Conservation (phyloP, 148 eudicot species). For the Mesembryanthemum crystallinum region DNA sequence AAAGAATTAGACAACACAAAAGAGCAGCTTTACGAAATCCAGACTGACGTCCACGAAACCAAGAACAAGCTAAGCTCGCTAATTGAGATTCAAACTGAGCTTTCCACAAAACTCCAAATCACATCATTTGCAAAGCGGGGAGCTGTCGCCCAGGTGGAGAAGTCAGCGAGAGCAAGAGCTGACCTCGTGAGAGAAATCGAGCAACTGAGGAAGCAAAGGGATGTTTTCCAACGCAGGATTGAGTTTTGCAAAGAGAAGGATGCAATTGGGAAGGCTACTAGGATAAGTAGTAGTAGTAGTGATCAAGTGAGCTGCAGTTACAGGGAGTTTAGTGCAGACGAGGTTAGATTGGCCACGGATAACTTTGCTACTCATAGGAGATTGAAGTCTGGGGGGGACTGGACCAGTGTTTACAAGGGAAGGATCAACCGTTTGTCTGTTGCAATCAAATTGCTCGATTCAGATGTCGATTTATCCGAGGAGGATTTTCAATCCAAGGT, state of each 20-base stretch:
- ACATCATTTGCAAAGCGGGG: conserved; percentile 40
- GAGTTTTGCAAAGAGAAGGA: conserved; percentile 77
- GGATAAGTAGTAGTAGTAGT: conserved; percentile 22
- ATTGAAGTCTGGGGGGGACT: conserved; percentile 44
- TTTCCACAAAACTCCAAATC: conserved; percentile 51
- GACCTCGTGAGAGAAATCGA: conserved; percentile 62
- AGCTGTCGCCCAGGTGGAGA: conserved; percentile 48
- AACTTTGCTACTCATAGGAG: conserved; percentile 46
- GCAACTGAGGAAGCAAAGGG: conserved; percentile 59
- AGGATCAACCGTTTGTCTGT: conserved; percentile 45
- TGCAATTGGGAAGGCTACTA: conserved; percentile 55
- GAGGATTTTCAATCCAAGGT: conserved; percentile 59
- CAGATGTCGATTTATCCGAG: conserved; percentile 27
- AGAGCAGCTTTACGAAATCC: conserved; percentile 51
- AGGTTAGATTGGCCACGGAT: conserved; percentile 61
- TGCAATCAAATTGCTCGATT: conserved; percentile 47
- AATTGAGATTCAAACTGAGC: conserved; percentile 56
- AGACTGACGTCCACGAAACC: conserved; percentile 47
- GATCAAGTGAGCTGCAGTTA: conserved; percentile 33
- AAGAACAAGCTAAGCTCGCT: conserved; percentile 55
- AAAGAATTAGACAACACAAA: conserved; percentile 44
- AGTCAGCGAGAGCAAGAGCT: conserved; percentile 35
- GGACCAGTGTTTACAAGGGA: conserved; percentile 56
- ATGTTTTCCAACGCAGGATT: conserved; percentile 61
- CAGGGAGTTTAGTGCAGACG: conserved; percentile 54